Evolutionary conservation across 2,329 filamentous ascomycete genomes (phyloP).

Genomic region (Stagonosporopsis tanaceti): DNA sequence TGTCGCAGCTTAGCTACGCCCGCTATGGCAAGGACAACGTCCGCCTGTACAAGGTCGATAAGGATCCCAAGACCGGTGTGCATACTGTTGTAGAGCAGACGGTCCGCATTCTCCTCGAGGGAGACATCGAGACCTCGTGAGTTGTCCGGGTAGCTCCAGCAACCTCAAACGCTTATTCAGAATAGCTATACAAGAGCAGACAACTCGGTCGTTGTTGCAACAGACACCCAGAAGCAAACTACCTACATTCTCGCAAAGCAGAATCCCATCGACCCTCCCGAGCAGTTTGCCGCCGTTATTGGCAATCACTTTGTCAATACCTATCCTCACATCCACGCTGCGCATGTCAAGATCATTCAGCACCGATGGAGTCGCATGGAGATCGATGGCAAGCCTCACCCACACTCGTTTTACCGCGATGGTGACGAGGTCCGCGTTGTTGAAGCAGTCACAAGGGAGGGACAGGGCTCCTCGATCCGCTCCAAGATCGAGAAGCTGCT

Average conservation of each 20-base stretch:
- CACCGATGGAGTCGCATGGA: slow-evolving; percentile 92
- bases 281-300: slow-evolving; percentile 86
- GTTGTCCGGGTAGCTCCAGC: slow-evolving; percentile 35
- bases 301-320: slow-evolving; percentile 87
- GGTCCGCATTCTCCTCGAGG: slow-evolving; percentile 89
- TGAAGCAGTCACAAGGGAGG: slow-evolving; percentile 72
- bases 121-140: slow-evolving; percentile 84
- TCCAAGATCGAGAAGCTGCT: slow-evolving; percentile 82
- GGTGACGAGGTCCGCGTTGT: slow-evolving; percentile 87
- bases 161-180: slow-evolving; percentile 25
- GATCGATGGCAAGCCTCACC: slow-evolving; percentile 87
- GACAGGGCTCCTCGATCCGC: slow-evolving; percentile 75
- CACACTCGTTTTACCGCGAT: slow-evolving; percentile 93
- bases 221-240: slow-evolving; percentile 97
- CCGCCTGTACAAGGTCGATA: slow-evolving; percentile 93
- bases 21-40: slow-evolving; percentile 97
- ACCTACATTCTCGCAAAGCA: slow-evolving; percentile 91
- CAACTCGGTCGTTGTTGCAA: slow-evolving; percentile 94
- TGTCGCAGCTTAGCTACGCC: slow-evolving; percentile 63
- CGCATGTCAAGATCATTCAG: slow-evolving; percentile 81
- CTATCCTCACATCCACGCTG: slow-evolving; percentile 86
- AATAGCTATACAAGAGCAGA: slow-evolving; percentile 87
- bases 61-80: slow-evolving; percentile 75
- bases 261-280: slow-evolving; percentile 88
- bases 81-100: slow-evolving; percentile 96